phyloP scores from a whole-genome alignment of 495 filamentous ascomycete species.

The Hypoxylon lenormandii region DNA sequence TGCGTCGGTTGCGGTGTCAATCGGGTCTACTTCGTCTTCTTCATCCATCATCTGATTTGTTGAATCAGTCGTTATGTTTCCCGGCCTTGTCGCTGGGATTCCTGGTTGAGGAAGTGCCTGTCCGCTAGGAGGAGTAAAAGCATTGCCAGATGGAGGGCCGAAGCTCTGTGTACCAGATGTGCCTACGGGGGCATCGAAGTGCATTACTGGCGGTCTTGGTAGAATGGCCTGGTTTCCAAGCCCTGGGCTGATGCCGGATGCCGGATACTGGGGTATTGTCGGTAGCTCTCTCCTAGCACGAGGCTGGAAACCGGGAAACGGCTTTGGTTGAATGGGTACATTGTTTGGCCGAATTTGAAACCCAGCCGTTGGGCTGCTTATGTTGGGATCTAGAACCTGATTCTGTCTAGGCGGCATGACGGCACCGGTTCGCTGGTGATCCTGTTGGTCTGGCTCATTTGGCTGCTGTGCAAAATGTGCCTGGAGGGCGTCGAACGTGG shows the following conservation, averaged over 20 bases:
- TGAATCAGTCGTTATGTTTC: background rate
- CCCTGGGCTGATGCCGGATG: background rate
- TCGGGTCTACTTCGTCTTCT: constrained; percentile 22
- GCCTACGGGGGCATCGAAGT: background rate
- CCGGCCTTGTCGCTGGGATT: background rate
- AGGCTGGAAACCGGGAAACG: constrained; percentile 4
- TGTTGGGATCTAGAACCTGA: background rate
- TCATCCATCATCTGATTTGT: background rate
- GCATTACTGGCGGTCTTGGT: constrained; percentile 2
- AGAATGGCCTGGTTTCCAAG: background rate
- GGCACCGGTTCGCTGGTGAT: background rate
- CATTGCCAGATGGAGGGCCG: background rate
- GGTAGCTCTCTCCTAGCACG: background rate
- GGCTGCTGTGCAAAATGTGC: constrained; percentile 40
- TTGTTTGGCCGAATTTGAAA: background rate
- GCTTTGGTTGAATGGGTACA: constrained; percentile 13
- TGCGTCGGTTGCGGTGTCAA: constrained; percentile 31
- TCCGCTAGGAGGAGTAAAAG: background rate
- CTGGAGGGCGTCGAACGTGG: constrained; percentile 46
- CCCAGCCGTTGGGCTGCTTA: background rate
- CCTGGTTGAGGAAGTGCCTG: background rate
- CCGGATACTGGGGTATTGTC: background rate
- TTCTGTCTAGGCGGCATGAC: constrained; percentile 3
- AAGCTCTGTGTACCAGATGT: background rate
- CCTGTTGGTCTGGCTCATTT: constrained; percentile 12